Conservation (phyloP, 2,329 filamentous ascomycete genomes). For the Venturia effusa region DNA sequence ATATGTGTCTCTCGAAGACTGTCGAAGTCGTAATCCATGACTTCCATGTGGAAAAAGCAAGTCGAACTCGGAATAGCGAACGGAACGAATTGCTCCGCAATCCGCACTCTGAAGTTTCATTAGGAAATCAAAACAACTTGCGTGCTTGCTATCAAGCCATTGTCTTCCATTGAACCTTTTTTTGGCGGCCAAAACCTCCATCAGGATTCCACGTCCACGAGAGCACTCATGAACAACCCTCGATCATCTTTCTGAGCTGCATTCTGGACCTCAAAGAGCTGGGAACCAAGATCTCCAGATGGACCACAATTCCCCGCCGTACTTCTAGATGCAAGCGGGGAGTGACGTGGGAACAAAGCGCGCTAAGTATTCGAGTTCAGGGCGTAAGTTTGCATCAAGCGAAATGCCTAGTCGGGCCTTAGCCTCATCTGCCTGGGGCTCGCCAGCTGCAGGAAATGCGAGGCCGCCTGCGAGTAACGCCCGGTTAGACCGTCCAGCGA, state of each 20-base stretch:
- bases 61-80: neutral
- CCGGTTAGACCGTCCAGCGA: neutral
- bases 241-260: too few species aligned
- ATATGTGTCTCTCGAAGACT: neutral
- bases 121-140: too few species aligned
- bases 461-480: neutral
- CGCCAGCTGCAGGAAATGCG: neutral
- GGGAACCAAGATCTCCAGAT: neutral
- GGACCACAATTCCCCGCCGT: neutral
- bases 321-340: neutral
- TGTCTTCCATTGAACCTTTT: too few species aligned
- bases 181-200: too few species aligned
- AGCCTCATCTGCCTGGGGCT: neutral
- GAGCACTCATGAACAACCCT: too few species aligned
- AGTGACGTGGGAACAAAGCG: neutral
- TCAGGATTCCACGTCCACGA: too few species aligned
- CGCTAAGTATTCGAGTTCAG: neutral
- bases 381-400: neutral
- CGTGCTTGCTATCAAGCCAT: too few species aligned
- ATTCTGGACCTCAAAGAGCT: too few species aligned
- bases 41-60: neutral
- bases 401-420: neutral
- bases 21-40: neutral
- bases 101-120: too few species aligned
- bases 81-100: neutral